Base-by-base conservation (phyloP, 108 stramenopile species). In the Cyclotella atomus region DNA sequence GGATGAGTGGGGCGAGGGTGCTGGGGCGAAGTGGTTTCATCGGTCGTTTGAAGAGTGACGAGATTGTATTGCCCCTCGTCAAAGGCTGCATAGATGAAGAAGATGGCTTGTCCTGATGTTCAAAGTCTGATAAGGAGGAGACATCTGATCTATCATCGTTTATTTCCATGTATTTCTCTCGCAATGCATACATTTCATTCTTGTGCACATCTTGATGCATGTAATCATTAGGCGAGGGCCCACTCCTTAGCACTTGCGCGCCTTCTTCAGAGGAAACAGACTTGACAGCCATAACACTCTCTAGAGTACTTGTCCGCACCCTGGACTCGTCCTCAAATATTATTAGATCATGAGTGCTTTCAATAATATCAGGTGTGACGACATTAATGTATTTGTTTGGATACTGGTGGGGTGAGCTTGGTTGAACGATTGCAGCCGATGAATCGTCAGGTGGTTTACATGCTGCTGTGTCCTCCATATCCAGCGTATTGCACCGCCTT, bases 281-380 rank as follows among this genome's bases (percentile, higher is more conserved):
- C 38, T 61, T 71, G 32, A 71, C 60, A 20, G 70, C 70, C 70
- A 71, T 71, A 8, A 71, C 70, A 35, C 70, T 71, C 20, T 71
- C 70, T n/a, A 71, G 19, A 35, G 70, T 71, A 0, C 47, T 32
- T 21, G 60, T 50, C 24, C 70, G 27, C 28, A 27, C 49, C 38
- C 70, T 70, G 57, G 19, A 32, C 1, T n/a, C 23, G 27, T 65
- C 19, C 1, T 49, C 45, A 27, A 47, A 46, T 6, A 30, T 7
- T 47, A 29, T 6, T 1, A 65, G 45, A 25, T 12, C 12, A 10
- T 45, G 45, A 28, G 19, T 47, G 45, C 27, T 46, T 1, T 46
- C 27, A 5, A 6, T 44, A 21, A 14, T 44, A 24, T 43, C n/a
- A 25, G 19, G 2, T n/a, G n/a, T 45, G 41, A 41, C 30, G 45